Evolutionary conservation across 768 basidiomycete genomes (phyloP).

Genomic region (Tulasnella sp.): DNA sequence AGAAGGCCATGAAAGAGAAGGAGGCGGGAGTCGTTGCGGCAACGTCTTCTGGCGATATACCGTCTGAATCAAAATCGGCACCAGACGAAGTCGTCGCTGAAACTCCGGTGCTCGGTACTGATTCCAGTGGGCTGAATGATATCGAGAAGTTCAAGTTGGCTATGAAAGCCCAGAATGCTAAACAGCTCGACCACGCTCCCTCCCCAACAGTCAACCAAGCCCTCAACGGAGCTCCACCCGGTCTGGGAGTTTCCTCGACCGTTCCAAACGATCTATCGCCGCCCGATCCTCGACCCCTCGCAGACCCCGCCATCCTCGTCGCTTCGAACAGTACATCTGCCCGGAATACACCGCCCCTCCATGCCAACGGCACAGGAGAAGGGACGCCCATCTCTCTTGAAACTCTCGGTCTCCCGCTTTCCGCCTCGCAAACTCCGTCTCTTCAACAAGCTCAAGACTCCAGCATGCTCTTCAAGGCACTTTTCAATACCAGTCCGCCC

Average conservation of each 20-base stretch:
- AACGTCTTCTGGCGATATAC: constrained; percentile 1
- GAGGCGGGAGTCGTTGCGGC: constrained; percentile 19
- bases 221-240: constrained; percentile 6
- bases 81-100: too few relatives aligned
- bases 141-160: constrained; percentile 72
- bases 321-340: not conserved
- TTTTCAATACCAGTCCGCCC: constrained; percentile 5
- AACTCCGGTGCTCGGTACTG: too few relatives aligned
- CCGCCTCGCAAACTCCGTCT: not conserved
- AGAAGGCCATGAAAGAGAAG: constrained; percentile 68
- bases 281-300: constrained; percentile 33
- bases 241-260: constrained; percentile 2
- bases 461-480: not conserved
- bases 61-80: constrained; percentile 1
- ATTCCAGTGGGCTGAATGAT: constrained; percentile 49
- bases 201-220: not conserved
- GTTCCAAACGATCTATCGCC: constrained; percentile 11
- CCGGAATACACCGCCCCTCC: not conserved
- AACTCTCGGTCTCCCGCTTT: not conserved
- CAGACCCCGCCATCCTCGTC: constrained; percentile 16
- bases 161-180: constrained; percentile 63
- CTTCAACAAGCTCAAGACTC: not conserved
- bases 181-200: not conserved
- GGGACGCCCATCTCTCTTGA: not conserved
- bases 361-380: not conserved